Evolutionary conservation across 768 basidiomycete genomes (phyloP).

Genomic region (Termitomyces bulborhizus): DNA sequence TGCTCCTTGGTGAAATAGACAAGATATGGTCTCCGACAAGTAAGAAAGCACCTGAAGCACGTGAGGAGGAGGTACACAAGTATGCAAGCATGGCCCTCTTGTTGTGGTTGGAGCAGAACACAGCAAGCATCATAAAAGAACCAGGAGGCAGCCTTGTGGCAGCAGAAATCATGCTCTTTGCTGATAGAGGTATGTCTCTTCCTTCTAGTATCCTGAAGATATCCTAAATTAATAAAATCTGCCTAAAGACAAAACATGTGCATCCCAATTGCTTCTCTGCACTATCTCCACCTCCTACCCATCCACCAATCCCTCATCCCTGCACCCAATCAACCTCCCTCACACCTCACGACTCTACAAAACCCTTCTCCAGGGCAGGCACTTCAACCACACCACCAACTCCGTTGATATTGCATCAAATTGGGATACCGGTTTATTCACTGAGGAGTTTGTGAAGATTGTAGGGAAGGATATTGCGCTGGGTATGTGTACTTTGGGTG

Average conservation of each 20-base stretch:
- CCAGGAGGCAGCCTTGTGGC: conserved; percentile 77
- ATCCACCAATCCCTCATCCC: conserved; percentile 36
- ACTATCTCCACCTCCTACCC: conserved; percentile 55
- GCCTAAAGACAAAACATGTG: conserved; percentile 62
- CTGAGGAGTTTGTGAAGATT: conserved; percentile 44
- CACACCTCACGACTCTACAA: conserved; percentile 86
- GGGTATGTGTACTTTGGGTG: conserved; percentile 49
- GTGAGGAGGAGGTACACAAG: conserved; percentile 65
- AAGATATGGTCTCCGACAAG: conserved; percentile 62
- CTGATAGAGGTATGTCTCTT: conserved; percentile 66
- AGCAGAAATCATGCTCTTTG: conserved; percentile 77
- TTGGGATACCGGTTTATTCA: conserved; percentile 60
- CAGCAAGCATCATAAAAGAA: conserved; percentile 58
- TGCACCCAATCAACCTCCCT: conserved; percentile 75
- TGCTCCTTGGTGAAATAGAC: conserved; percentile 70
- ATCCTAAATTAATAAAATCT: no score
- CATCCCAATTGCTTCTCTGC: conserved; percentile 53
- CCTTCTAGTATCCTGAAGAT: neutral
- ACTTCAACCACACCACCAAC: conserved; percentile 63
- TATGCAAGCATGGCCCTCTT: conserved; percentile 73
- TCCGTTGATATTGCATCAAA: conserved; percentile 42
- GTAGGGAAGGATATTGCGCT: conserved; percentile 48
- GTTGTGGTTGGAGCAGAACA: conserved; percentile 61
- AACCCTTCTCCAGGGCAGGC: conserved; percentile 84
- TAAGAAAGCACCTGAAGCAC: conserved; percentile 65